phyloP scores from a whole-genome alignment of 352 stramenopile genomes.

The Pythium coloratum region DNA sequence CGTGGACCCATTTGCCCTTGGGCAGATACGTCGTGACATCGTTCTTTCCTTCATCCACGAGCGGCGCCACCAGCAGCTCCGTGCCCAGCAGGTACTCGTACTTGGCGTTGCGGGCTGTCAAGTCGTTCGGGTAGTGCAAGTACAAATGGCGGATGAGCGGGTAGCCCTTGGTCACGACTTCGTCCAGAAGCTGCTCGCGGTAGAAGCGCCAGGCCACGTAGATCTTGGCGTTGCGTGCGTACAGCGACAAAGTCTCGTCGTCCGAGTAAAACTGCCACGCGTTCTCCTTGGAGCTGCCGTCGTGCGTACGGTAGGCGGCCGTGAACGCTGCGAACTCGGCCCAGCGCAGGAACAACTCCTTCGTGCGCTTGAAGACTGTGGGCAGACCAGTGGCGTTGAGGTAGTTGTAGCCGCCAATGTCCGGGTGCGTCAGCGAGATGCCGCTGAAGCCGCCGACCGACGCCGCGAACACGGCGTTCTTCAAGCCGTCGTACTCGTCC shows the following conservation, averaged over 20 bases:
- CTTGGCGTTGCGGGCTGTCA: constrained; percentile 7
- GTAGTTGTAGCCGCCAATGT: constrained; percentile 24
- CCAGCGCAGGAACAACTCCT: constrained; percentile 18
- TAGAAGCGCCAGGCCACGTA: constrained; percentile 20
- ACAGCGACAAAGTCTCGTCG: constrained; percentile 15
- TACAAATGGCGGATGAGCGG: constrained; percentile 12
- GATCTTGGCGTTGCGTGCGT: constrained; percentile 16
- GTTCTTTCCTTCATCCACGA: constrained; percentile 15
- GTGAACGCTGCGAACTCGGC: constrained; percentile 23
- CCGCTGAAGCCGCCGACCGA: constrained; percentile 19
- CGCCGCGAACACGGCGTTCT: constrained; percentile 18
- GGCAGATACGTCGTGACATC: constrained; percentile 8
- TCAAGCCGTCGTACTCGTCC: constrained; percentile 23
- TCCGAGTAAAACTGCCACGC: constrained; percentile 21
- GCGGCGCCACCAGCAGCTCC: constrained; percentile 10
- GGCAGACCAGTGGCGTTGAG: constrained; percentile 11
- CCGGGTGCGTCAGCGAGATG: constrained; percentile 19
- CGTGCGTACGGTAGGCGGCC: constrained; percentile 20
- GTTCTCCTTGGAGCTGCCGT: constrained; percentile 19
- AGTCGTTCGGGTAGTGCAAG: constrained; percentile 10
- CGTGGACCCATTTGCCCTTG: constrained; percentile 15
- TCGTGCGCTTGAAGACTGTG: constrained; percentile 9
- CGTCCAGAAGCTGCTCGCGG: constrained; percentile 12
- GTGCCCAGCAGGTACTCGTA: constrained; percentile 14
- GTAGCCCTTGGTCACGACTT: constrained; percentile 9